These are phyloP conservation scores for Fistulina hepatica DNA, from an alignment of 1,284 basidiomycete genomes.

Conservation along the genomic window DNA sequence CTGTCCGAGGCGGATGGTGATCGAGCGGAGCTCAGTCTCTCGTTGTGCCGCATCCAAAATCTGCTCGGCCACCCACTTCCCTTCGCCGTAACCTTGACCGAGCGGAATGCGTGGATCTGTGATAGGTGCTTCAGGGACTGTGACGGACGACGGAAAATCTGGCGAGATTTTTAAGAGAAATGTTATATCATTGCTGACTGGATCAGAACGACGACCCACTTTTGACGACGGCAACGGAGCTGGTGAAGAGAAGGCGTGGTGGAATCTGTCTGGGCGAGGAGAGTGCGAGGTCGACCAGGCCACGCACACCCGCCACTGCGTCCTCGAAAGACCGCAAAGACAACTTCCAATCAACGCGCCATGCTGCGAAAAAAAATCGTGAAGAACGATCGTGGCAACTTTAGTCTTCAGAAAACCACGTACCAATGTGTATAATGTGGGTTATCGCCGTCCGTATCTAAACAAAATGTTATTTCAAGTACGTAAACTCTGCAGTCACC, in stretches of 20 bases:
- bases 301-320: constrained; percentile 24
- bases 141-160: not conserved
- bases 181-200: no score
- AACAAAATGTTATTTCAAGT: not conserved
- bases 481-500: not conserved
- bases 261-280: constrained; percentile 4
- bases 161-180: no score
- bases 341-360: constrained; percentile 33
- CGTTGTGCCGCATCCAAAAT: constrained; percentile 10
- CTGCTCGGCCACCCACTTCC: constrained; percentile 22
- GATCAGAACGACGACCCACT: no score
- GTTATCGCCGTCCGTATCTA: constrained; percentile 6
- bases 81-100: constrained; percentile 25
- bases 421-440: constrained; percentile 9
- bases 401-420: no score
- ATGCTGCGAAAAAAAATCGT: no score
- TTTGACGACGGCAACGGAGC: constrained; percentile 12
- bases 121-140: constrained; percentile 12
- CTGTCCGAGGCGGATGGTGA: constrained; percentile 30
- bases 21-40: no score
- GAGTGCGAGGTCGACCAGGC: constrained; percentile 27
- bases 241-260: constrained; percentile 23
- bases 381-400: constrained; percentile 17
- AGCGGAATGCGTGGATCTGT: constrained; percentile 16
- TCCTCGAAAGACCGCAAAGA: constrained; percentile 28